phyloP scores from a whole-genome alignment of 202 grass and related monocot genomes.

The Hordeum pubiflorum region DNA sequence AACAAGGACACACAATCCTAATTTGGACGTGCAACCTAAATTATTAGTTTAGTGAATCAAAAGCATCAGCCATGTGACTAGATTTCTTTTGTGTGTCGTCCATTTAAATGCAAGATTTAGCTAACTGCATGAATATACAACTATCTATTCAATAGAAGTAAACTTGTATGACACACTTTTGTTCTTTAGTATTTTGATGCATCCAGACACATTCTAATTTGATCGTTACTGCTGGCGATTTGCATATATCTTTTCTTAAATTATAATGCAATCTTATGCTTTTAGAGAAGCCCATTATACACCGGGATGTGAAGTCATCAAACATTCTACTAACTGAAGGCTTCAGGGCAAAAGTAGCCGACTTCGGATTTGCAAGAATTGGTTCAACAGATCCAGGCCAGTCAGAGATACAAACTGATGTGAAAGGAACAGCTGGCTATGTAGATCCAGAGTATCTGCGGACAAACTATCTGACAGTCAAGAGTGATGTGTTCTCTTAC shows the following conservation, averaged over 20 bases:
- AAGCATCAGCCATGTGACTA: not conserved
- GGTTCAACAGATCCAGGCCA: conserved; percentile 71
- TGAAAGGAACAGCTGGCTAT: conserved; percentile 89
- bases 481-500: conserved; percentile 94
- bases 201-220: not conserved
- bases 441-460: conserved; percentile 89
- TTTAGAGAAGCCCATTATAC: conserved; percentile 94
- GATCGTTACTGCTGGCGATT: not conserved
- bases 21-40: not conserved
- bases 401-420: conserved; percentile 68
- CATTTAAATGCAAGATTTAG: not conserved
- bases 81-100: not conserved
- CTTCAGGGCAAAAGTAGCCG: conserved; percentile 82
- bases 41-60: not conserved
- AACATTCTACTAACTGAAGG: conserved; percentile 86
- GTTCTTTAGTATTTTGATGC: not conserved
- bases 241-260: not conserved
- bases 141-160: not conserved
- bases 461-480: conserved; percentile 65
- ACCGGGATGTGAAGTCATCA: conserved; percentile 89
- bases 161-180: not conserved
- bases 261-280: conserved; percentile 15
- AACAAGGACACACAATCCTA: not conserved
- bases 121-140: not conserved
- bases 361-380: conserved; percentile 85